A percentile compares a stretch with the other conserved stretches of the same genome.
These are phyloP conservation scores for Hamamelis virginiana DNA, from an alignment of 164 flowering plant species.

Conservation along the genomic window DNA sequence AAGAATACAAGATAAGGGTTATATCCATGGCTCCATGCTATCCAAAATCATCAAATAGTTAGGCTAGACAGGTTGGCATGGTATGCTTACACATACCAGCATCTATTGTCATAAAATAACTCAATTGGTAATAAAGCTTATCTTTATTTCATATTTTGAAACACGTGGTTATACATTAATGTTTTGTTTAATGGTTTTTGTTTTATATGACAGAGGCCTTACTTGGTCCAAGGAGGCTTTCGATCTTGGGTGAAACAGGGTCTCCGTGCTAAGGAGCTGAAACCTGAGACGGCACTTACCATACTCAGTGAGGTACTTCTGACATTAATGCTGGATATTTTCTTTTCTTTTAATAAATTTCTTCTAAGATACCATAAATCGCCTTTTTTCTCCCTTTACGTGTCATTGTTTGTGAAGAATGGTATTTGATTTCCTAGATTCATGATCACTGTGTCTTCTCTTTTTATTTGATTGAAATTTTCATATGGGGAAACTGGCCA, in stretches of 20 bases:
- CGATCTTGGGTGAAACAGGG: constrained; percentile 74
- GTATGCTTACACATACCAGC: neutral
- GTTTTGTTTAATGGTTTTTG: constrained; percentile 2
- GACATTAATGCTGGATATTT: neutral
- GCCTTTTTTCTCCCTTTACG: too few relatives aligned
- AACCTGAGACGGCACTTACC: constrained; percentile 78
- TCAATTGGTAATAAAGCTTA: neutral
- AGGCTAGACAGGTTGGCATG: neutral
- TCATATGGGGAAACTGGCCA: too few relatives aligned
- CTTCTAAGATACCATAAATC: neutral
- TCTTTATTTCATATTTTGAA: neutral
- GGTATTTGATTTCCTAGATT: too few relatives aligned
- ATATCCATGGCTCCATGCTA: neutral
- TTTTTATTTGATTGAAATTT: too few relatives aligned
- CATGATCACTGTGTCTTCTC: too few relatives aligned
- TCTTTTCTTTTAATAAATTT: neutral
- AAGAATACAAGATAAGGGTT: too few relatives aligned
- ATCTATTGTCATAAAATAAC: neutral
- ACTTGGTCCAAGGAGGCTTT: constrained; percentile 86
- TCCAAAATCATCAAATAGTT: neutral
- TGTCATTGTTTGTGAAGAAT: too few relatives aligned
- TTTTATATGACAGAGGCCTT: constrained; percentile 53
- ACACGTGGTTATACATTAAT: neutral
- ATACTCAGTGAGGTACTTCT: constrained; percentile 75
- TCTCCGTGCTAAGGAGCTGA: constrained; percentile 79